A percentile compares a stretch with the other conserved stretches of the same genome.
Conservation (phyloP, 1,284 basidiomycete genomes). For the Naganishia sp. region DNA sequence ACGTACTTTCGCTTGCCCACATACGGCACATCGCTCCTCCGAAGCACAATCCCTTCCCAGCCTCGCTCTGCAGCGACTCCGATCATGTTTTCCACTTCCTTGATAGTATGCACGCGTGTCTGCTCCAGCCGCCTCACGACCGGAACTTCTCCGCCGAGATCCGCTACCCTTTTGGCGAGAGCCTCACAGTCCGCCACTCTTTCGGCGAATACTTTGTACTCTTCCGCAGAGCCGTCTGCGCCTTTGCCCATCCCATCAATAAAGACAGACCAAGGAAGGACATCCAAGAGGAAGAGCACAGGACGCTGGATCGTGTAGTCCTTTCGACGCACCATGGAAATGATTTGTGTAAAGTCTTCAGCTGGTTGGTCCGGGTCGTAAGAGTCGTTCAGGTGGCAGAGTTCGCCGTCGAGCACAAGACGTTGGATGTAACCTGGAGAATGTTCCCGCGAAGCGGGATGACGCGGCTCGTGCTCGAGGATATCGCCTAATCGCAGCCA, state of each 20-base stretch:
- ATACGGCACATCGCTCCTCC: slow-evolving; percentile 45
- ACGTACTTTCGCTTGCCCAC: slow-evolving; percentile 47
- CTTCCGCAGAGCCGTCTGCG: not conserved
- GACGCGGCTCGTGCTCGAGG: slow-evolving; percentile 13
- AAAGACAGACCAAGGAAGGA: slow-evolving; percentile 43
- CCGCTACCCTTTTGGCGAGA: slow-evolving; percentile 36
- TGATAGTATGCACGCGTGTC: slow-evolving; percentile 33
- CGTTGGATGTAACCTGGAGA: slow-evolving; percentile 37
- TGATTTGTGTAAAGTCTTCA: slow-evolving; percentile 48
- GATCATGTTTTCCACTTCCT: slow-evolving; percentile 45
- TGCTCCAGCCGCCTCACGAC: slow-evolving; percentile 43
- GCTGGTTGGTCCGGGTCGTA: slow-evolving; percentile 6
- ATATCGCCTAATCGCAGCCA: slow-evolving; percentile 9
- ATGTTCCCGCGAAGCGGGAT: not conserved
- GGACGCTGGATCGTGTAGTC: slow-evolving; percentile 38
- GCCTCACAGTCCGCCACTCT: slow-evolving; percentile 35
- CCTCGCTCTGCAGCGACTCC: slow-evolving; percentile 42
- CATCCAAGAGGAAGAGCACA: slow-evolving; percentile 47
- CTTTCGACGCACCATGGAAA: slow-evolving; percentile 41
- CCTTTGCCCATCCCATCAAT: slow-evolving; percentile 11
- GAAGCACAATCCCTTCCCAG: slow-evolving; percentile 51
- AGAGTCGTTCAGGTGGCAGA: slow-evolving; percentile 42
- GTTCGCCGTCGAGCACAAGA: slow-evolving; percentile 51
- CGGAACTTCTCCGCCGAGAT: not conserved
- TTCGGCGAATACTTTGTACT: slow-evolving; percentile 39